Evolutionary conservation across 306 rosid genomes (phyloP), one percentile per base, ranked within the genome.

Genomic region (Quercus agrifolia): DNA sequence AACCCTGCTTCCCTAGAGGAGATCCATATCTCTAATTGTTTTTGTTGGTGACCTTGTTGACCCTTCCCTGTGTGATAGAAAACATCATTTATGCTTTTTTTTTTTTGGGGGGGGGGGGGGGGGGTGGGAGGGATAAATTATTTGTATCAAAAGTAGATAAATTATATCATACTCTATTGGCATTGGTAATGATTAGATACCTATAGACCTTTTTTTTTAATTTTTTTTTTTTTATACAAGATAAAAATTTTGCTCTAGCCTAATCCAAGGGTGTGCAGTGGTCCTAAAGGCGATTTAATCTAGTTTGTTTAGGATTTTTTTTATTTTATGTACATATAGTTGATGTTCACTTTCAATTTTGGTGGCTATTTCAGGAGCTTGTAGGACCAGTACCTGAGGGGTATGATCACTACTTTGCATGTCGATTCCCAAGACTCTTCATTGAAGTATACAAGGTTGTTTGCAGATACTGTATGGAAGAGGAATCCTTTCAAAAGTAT

Each of bases 401-500:
- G 64, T 88, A 75, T 33, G 83, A 88, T 71, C 49, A 5, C 70
- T 86, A 88, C 83, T 88, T 88, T 74, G 73, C 88, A 7, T 79
- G 80, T 58, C 84, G 91, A 59, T 83, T 88, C 44, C 89, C 88
- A 15, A 76, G 74, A 70, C 86, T 88, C 54, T 54, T 86, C 30
- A 83, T 83, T 19, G 88, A 88, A 68, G 91, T 86, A 52, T 79
- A 88, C 86, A 74, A 31, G 67, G 86, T 88, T 56, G 76, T 79
- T 41, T 59, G 59, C 71, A 30, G 14, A 11, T 68, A 61, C 30
- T 85, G 91, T 28, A 77, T 74, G 56, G 75, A 79, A 56, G 89
- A 85, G 56, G 86, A 86, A 58, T 79, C 84, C 56, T 81, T 86
- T 71, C 73, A 18, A 21, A 86, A 74, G 76, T 83, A 86, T 76